phyloP scores from a whole-genome alignment of 108 stramenopile genomes.

The Nannochloropsis oceanica region DNA sequence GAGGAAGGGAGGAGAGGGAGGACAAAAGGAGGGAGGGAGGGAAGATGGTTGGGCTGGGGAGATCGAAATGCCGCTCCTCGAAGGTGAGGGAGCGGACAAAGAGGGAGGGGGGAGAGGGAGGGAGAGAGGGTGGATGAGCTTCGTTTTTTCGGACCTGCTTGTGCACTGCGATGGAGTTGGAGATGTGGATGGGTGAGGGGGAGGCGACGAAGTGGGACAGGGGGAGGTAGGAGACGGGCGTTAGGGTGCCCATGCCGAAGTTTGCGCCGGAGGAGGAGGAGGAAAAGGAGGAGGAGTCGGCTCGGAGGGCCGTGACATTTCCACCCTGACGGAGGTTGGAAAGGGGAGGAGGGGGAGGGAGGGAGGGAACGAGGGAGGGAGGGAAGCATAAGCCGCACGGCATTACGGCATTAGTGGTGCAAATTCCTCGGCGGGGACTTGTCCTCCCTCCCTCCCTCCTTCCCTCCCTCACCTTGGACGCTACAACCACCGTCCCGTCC shows the following conservation, averaged over 20 bases:
- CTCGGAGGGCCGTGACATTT: background rate
- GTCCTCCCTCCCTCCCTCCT: background rate
- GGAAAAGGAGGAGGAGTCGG: background rate
- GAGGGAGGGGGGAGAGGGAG: background rate
- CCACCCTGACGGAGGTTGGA: background rate
- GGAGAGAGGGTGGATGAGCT: no score
- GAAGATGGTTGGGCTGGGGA: background rate
- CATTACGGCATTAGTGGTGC: no score
- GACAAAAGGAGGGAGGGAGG: background rate
- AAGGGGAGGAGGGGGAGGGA: background rate
- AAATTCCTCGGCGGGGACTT: no score
- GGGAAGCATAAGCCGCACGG: background rate
- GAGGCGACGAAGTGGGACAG: background rate
- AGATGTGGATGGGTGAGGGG: background rate
- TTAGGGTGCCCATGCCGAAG: background rate
- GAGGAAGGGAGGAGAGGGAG: background rate
- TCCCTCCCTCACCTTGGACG: background rate
- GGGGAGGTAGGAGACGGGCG: background rate
- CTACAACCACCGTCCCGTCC: background rate
- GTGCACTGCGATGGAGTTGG: background rate
- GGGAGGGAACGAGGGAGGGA: background rate
- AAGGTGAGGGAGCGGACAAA: background rate
- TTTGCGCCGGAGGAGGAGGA: background rate
- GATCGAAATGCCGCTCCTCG: background rate
- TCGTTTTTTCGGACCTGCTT: background rate